Evolutionary conservation across 2,329 filamentous ascomycete species (phyloP), one percentile per base, ranked within the genome.

Genomic region (Aspergillus alliaceus): DNA sequence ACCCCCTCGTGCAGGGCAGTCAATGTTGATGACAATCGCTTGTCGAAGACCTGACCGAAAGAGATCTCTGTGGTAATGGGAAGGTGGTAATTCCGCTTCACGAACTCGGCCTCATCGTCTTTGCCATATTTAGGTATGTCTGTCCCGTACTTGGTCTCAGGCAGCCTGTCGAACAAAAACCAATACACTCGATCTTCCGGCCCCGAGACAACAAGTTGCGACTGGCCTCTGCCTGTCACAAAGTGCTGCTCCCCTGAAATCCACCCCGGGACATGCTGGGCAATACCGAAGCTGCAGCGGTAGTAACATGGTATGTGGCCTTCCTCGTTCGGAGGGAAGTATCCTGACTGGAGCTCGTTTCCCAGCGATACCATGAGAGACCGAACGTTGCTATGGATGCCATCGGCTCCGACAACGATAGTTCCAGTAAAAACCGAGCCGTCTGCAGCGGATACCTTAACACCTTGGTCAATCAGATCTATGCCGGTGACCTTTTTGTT

Each of bases 371-470:
- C 34, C 51, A 53, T 53, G 25, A 32, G 24, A 6, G 51, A 29
- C 11, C 51, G 51, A 14, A 53, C 51, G 5, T 22, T 31, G 5
- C 51, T 52, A 29, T 52, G 50, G 18, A 52, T 24, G 34, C 50
- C 50, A 14, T 53, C 51, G 18, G 51, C 51, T 14, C 51, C 51
- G 11, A 53, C 51, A n/a, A 53, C 18, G 15, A 53, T 27, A 7
- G 29, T 31, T 8, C 51, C 51, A n/a, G 14, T 42, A 22, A 24
- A 53, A 22, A 25, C 25, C 14, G 20, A 20, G 14, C 51, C 51
- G 25, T 47, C 51, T 27, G 39, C 29, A 2, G 51, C 46, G 5
- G 27, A 29, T n/a, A 53, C 51, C 11, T 11, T 25, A 9, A 53
- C 39, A 18, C 31, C 51, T 6, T 24, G 39, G 4, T 25, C 15